Base-by-base conservation (phyloP, 2,329 filamentous ascomycete species). In the Sclerotinia trifoliorum region DNA sequence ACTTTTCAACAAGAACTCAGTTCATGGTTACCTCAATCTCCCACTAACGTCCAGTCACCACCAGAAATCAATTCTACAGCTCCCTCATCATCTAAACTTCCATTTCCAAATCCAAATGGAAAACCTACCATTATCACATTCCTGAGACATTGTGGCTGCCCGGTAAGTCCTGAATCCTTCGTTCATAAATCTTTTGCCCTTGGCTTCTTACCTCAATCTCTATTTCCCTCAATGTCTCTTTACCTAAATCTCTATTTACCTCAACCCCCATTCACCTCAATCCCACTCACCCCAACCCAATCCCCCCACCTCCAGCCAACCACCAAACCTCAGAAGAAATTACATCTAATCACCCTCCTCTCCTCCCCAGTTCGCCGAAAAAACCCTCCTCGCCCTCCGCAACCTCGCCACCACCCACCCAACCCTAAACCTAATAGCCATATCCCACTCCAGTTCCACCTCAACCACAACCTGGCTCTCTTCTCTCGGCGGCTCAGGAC, bases 121-220 rank as follows among this genome's bases (percentile, higher is more conserved):
- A 86, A 85, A 73, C 86, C 87, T 0, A 85, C 84, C 0, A 76
- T 93, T 1, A 79, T 93, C 26, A 83, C 86, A 21, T 93, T 93
- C 74, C 81, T 93, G 7, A 83, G 90, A 46, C 89, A 92, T 77
- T 92, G 89, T 76, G 90, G 90, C 46, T 91, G 89, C 79, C 90
- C 90, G 91, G 90, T 90, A 83, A 76, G 83, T 78, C 13, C 32
- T 21, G 15, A 2, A 21, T 19, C 11, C 29, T 21, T 3, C 7
- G 26, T 7, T 19, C 3, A 52, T 35, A 56, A n/a, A n/a, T 19
- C 6, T 2, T 35, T 17, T 24, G 21, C 35, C 11, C 6, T 15
- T 32, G 3, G 11, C 11, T n/a, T 44, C 17, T 44, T 11, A 35
- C 13, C 11, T 29, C n/a, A 3, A 29, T n/a, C 15, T 19, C 11